These are phyloP conservation scores for Closterium sp. DNA, from an alignment of 139 green algal species.

Conservation along the genomic window DNA sequence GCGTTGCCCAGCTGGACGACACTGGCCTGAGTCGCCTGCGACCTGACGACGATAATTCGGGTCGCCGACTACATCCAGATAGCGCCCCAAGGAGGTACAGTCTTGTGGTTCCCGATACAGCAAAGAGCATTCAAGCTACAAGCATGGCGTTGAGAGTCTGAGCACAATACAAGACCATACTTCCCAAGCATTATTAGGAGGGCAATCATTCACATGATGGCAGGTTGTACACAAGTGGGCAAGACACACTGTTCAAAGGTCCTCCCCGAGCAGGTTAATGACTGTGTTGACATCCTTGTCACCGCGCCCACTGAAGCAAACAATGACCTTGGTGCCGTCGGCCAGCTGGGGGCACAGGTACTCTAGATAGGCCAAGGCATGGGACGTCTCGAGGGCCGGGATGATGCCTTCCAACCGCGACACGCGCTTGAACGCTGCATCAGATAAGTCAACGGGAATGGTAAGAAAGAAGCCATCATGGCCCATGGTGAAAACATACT, in stretches of 20 bases:
- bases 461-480: background rate
- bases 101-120: too few species aligned
- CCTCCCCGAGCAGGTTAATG: conserved; percentile 68
- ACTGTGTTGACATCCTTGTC: conserved; percentile 97
- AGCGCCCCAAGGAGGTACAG: too few species aligned
- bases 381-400: conserved; percentile 92
- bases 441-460: background rate
- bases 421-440: conserved; percentile 64
- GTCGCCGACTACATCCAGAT: background rate
- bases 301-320: conserved; percentile 86
- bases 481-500: too few species aligned
- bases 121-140: too few species aligned
- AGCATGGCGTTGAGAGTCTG: too few species aligned
- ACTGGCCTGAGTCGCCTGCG: background rate
- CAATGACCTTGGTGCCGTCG: conserved; percentile 77
- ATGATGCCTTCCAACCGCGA: conserved; percentile 95
- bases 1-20: background rate
- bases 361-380: conserved; percentile 92
- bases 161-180: too few species aligned
- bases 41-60: background rate
- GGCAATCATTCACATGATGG: background rate
- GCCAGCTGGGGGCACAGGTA: conserved; percentile 77
- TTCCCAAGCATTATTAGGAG: too few species aligned
- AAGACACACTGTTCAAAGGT: conserved; percentile 12
- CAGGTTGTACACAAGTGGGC: background rate